Evolutionary conservation across 208 protist species (phyloP).

Genomic region (Sergeia podlipaevii): DNA sequence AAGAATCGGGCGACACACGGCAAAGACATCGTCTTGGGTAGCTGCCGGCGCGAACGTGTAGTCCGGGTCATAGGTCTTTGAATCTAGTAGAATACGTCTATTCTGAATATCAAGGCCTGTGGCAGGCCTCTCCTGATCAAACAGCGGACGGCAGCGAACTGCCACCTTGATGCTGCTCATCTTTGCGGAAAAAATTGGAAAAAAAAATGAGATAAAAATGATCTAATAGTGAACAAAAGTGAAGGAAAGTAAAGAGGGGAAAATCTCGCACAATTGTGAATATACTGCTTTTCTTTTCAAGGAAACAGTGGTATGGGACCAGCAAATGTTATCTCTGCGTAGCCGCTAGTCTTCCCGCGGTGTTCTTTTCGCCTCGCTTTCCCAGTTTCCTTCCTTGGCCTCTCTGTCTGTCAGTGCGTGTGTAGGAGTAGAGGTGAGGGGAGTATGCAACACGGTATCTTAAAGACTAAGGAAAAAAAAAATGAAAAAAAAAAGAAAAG

Average conservation of each 20-base stretch:
- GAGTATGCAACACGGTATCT: not conserved
- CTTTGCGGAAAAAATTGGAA: not conserved
- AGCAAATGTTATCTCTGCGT: not conserved
- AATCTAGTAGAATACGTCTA: slow-evolving; percentile 81
- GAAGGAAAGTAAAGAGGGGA: too few species aligned
- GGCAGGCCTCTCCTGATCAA: slow-evolving; percentile 68
- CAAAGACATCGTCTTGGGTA: slow-evolving; percentile 85
- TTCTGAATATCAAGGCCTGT: slow-evolving; percentile 75
- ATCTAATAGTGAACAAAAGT: too few species aligned
- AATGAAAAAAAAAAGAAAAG: not conserved
- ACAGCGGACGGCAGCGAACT: slow-evolving; percentile 77
- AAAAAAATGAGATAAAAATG: not conserved
- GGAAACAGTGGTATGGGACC: slow-evolving; percentile 1
- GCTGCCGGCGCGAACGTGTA: slow-evolving; percentile 63
- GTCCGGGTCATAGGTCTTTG: slow-evolving; percentile 90
- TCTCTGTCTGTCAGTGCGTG: not conserved
- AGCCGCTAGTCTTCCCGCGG: too few species aligned
- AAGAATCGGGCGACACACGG: slow-evolving; percentile 79
- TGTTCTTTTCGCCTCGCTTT: too few species aligned
- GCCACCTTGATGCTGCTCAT: slow-evolving; percentile 90
- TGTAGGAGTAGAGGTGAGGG: not conserved
- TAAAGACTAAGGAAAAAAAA: slow-evolving; percentile 11
- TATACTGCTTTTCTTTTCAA: too few species aligned
- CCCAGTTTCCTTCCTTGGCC: too few species aligned
- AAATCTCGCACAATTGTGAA: too few species aligned